Conservation (phyloP, 2,329 filamentous ascomycete genomes). For the Clarireedia hainanense region DNA sequence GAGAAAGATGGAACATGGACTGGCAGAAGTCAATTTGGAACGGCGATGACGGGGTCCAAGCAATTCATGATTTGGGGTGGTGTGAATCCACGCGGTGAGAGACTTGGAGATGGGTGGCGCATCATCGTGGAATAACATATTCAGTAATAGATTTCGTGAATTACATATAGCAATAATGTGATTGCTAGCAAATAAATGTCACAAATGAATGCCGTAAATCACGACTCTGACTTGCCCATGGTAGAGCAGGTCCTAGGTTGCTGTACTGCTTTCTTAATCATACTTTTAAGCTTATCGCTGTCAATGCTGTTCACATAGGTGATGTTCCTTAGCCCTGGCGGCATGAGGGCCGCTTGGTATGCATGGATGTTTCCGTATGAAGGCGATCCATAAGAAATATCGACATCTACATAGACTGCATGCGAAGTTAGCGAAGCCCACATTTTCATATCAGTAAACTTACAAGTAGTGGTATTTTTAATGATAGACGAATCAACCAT, state of each 20-base stretch:
- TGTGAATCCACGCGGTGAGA: neutral
- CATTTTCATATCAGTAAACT: constrained; percentile 6
- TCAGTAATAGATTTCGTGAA: no score
- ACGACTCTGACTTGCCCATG: neutral
- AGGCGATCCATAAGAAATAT: constrained; percentile 33
- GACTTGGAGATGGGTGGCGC: constrained; percentile 2
- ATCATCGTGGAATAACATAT: neutral
- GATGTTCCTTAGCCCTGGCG: constrained; percentile 31
- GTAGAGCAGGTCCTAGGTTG: constrained; percentile 10
- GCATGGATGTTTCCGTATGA: constrained; percentile 37
- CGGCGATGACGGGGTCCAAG: constrained; percentile 3
- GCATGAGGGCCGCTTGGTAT: constrained; percentile 34
- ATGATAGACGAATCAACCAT: constrained; percentile 33
- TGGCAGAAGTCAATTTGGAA: neutral
- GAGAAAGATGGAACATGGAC: constrained; percentile 2
- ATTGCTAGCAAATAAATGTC: neutral
- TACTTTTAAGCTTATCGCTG: constrained; percentile 28
- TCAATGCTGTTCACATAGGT: constrained; percentile 35
- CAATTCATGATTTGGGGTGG: constrained; percentile 7
- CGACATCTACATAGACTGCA: constrained; percentile 36
- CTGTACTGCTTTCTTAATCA: constrained; percentile 32
- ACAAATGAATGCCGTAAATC: neutral
- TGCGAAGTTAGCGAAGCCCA: no score
- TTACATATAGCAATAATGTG: no score
- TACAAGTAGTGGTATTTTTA: constrained; percentile 31